These are phyloP conservation scores for Letharia lupina DNA, from an alignment of 495 filamentous ascomycete species.

Conservation along the genomic window DNA sequence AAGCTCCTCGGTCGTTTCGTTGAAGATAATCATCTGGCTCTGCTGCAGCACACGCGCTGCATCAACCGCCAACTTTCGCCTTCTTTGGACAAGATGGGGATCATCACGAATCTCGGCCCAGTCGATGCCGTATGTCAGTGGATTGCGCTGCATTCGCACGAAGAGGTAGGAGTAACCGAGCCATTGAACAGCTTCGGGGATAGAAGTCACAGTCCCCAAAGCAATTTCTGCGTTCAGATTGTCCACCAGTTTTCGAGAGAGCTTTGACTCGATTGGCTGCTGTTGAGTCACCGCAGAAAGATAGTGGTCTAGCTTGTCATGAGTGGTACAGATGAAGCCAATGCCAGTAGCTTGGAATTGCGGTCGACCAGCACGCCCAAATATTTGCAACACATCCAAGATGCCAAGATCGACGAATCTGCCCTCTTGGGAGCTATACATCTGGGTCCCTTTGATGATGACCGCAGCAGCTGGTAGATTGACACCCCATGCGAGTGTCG, in stretches of 20 bases:
- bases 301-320: conserved; percentile 90
- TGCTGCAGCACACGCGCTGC: conserved; percentile 78
- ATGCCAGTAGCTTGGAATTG: conserved; percentile 95
- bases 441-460: conserved; percentile 93
- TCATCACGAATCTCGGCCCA: conserved; percentile 86
- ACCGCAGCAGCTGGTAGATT: conserved; percentile 96
- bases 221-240: conserved; percentile 95
- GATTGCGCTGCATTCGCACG: conserved; percentile 89
- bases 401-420: conserved; percentile 97
- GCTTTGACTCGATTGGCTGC: conserved; percentile 89
- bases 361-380: conserved; percentile 92
- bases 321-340: conserved; percentile 91
- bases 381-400: conserved; percentile 95
- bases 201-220: conserved; percentile 88
- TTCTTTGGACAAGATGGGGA: conserved; percentile 69
- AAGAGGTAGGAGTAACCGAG: conserved; percentile 96
- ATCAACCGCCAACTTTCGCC: conserved; percentile 74
- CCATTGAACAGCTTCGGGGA: conserved; percentile 93
- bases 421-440: conserved; percentile 92
- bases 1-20: conserved; percentile 84
- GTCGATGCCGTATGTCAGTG: conserved; percentile 89
- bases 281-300: conserved; percentile 88
- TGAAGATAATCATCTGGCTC: conserved; percentile 98
- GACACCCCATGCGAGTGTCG: conserved; percentile 96
- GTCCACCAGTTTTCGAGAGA: conserved; percentile 84